Percentiles rank a stretch among this genome's conserved stretches.
phyloP scores from a whole-genome alignment of 495 filamentous ascomycete species.

The Aspergillus heteromorphus region DNA sequence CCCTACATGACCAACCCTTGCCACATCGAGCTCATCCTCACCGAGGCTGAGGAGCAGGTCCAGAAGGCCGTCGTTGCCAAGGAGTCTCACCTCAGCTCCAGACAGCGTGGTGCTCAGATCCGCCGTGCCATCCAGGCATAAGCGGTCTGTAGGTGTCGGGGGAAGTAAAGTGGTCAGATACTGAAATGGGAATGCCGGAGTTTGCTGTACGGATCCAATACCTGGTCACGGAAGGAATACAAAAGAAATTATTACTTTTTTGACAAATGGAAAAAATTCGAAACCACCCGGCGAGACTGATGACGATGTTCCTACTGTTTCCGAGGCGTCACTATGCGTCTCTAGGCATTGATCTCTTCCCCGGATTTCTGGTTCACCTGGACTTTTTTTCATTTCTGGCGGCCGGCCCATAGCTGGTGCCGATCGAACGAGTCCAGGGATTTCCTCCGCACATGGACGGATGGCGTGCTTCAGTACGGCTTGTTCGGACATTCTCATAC shows the following conservation, averaged over 20 bases:
- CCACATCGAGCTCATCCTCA: slow-evolving; percentile 99
- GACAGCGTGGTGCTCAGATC: slow-evolving; percentile 79
- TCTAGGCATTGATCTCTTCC: neutral
- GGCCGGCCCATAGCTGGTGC: neutral
- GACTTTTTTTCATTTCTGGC: neutral
- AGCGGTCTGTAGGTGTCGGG: slow-evolving; percentile 31
- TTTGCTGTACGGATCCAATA: slow-evolving; percentile 36
- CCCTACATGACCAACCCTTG: slow-evolving; percentile 99
- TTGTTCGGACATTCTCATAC: slow-evolving; percentile 10
- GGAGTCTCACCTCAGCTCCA: slow-evolving; percentile 66
- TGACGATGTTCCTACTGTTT: neutral
- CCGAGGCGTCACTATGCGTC: neutral
- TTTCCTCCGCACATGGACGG: neutral
- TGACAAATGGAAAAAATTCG: slow-evolving; percentile 28
- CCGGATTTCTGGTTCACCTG: neutral
- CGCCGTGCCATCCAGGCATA: slow-evolving; percentile 76
- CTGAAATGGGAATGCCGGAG: slow-evolving; percentile 30
- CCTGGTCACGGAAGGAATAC: slow-evolving; percentile 40
- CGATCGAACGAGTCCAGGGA: neutral
- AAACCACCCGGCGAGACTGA: slow-evolving; percentile 16
- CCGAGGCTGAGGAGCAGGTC: slow-evolving; percentile 83
- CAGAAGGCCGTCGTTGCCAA: slow-evolving; percentile 67
- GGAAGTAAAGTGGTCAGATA: slow-evolving; percentile 22
- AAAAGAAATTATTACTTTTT: slow-evolving; percentile 23
- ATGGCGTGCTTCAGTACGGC: slow-evolving; percentile 1